phyloP scores from a whole-genome alignment of 352 stramenopile species.

The Phytophthora foliorum region DNA sequence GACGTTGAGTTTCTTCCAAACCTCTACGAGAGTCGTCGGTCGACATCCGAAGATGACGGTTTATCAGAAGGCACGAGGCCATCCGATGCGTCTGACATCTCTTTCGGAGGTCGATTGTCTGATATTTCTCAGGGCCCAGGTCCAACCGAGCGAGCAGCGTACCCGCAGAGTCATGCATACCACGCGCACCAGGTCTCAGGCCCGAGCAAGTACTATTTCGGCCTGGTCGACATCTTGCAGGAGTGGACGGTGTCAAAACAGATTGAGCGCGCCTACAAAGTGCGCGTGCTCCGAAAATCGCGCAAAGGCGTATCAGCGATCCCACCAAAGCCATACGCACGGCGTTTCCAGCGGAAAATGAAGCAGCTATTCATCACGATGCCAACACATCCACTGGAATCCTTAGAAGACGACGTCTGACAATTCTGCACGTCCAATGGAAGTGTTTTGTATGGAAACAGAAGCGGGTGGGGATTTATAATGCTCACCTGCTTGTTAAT shows the following conservation, averaged over 20 bases:
- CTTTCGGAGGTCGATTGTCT: conserved; percentile 20
- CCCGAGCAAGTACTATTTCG: conserved; percentile 91
- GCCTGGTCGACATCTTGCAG: conserved; percentile 92
- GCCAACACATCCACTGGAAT: conserved; percentile 36
- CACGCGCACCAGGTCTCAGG: conserved; percentile 83
- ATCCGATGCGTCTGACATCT: conserved; percentile 40
- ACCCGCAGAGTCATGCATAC: conserved; percentile 63
- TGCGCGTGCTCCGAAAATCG: conserved; percentile 80
- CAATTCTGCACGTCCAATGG: conserved; percentile 33
- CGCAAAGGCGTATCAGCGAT: conserved; percentile 81
- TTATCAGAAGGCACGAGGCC: conserved; percentile 36
- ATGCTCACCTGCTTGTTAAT: neutral
- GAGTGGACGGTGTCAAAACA: conserved; percentile 88
- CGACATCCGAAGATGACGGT: conserved; percentile 30
- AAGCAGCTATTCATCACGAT: conserved; percentile 81
- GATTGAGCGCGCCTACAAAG: conserved; percentile 86
- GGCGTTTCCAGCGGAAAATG: conserved; percentile 89
- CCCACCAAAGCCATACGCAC: conserved; percentile 71
- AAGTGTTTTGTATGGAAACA: conserved; percentile 24
- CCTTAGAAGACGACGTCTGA: conserved; percentile 51
- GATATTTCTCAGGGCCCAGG: conserved; percentile 14
- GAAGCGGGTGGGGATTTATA: neutral
- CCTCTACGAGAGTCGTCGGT: conserved; percentile 38
- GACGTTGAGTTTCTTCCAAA: conserved; percentile 56
- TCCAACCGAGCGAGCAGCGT: conserved; percentile 32